Percentiles rank a stretch among this genome's conserved stretches.
phyloP scores from a whole-genome alignment of 2,329 filamentous ascomycete genomes.

The Claviceps fusiformis region DNA sequence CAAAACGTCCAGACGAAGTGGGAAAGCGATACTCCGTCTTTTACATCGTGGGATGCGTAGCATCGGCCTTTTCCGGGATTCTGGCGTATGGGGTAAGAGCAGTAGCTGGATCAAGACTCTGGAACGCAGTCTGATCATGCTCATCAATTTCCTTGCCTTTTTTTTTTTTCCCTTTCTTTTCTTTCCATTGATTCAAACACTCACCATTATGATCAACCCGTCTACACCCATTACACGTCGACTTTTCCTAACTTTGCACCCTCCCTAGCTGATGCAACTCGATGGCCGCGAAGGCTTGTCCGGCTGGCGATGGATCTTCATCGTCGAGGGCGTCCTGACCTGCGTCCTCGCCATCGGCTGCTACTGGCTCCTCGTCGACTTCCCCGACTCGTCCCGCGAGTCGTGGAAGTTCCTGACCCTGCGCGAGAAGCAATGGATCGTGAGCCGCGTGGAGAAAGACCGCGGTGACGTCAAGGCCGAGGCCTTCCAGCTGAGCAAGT shows the following conservation, averaged over 20 bases:
- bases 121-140: no score
- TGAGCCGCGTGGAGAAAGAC: constrained; percentile 40
- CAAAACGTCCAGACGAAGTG: constrained; percentile 38
- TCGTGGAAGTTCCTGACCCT: constrained; percentile 39
- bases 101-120: no score
- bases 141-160: no score
- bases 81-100: constrained; percentile 49
- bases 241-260: not conserved
- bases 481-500: constrained; percentile 33
- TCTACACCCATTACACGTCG: not conserved
- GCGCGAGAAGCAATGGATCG: constrained; percentile 38
- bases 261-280: constrained; percentile 45
- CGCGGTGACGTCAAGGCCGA: constrained; percentile 43
- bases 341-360: constrained; percentile 32
- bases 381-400: constrained; percentile 41
- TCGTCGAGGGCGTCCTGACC: constrained; percentile 40
- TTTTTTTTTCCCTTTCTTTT: no score
- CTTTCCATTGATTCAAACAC: not conserved
- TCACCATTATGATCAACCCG: not conserved
- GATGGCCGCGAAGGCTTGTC: constrained; percentile 37
- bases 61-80: constrained; percentile 53
- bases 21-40: constrained; percentile 57
- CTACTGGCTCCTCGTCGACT: constrained; percentile 49
- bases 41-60: constrained; percentile 54
- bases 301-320: constrained; percentile 58